Percentiles rank a stretch among this genome's conserved stretches.
Conservation (phyloP, 2,329 filamentous ascomycete species). For the Rutstroemia sp. region DNA sequence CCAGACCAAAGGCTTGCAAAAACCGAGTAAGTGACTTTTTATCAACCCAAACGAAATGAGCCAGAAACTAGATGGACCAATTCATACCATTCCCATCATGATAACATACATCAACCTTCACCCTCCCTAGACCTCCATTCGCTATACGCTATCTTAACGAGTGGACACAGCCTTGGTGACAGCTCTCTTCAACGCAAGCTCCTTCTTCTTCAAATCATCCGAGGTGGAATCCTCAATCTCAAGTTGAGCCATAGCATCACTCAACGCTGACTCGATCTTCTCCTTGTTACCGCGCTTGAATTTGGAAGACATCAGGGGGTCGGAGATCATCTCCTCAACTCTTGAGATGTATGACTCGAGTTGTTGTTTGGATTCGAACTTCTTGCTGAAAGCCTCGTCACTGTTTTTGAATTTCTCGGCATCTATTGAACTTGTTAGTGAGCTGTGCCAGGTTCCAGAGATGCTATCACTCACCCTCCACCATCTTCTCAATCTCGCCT, state of each 20-base stretch:
- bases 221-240: constrained; percentile 88
- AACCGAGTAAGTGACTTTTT: constrained; percentile 27
- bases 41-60: constrained; percentile 23
- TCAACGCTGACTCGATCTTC: constrained; percentile 96
- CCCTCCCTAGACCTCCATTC: constrained; percentile 18
- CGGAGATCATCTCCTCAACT: constrained; percentile 97
- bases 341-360: constrained; percentile 98
- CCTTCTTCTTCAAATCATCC: constrained; percentile 99
- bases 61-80: constrained; percentile 27
- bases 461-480: constrained; percentile 53
- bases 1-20: constrained; percentile 25
- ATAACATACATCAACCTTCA: constrained; percentile 27
- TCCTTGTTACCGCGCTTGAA: constrained; percentile 99
- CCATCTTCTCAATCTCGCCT: constrained; percentile 95
- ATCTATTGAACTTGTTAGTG: constrained; percentile 39
- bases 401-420: constrained; percentile 98
- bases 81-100: constrained; percentile 28
- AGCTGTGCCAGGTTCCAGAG: no score
- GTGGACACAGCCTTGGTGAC: constrained; percentile 97
- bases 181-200: constrained; percentile 92
- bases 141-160: constrained; percentile 50
- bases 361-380: constrained; percentile 98
- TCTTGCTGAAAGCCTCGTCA: constrained; percentile 99
- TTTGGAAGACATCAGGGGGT: constrained; percentile 92
- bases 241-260: constrained; percentile 94